Conservation (phyloP, 176 grass and related monocot species). For the Oryza officinalis region DNA sequence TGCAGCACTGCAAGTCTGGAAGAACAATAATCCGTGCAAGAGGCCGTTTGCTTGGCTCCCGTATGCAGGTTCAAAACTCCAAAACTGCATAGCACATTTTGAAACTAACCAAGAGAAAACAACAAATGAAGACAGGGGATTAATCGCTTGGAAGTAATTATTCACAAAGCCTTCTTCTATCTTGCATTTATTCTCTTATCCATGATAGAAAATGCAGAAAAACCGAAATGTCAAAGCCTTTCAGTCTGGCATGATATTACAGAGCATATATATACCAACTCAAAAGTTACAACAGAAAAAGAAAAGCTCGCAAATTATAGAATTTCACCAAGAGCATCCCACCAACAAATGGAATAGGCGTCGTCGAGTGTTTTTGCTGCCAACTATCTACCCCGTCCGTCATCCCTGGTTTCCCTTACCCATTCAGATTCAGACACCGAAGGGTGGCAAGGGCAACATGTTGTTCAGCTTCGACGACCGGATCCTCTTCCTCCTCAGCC, state of each 20-base stretch:
- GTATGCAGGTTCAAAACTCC: not conserved
- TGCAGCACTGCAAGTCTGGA: not conserved
- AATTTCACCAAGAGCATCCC: constrained; percentile 44
- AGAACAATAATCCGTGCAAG: not conserved
- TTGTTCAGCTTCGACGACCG: constrained; percentile 40
- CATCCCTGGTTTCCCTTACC: not conserved
- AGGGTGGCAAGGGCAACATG: constrained; percentile 47
- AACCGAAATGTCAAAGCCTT: constrained; percentile 35
- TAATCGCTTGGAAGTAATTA: not conserved
- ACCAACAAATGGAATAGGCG: constrained; percentile 49
- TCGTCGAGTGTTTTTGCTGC: constrained; percentile 16
- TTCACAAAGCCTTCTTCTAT: constrained; percentile 27
- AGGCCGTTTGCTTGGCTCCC: not conserved
- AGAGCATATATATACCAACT: constrained; percentile 23
- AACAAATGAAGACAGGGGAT: not conserved
- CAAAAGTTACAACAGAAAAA: constrained; percentile 15
- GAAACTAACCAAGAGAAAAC: not conserved
- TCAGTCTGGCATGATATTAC: constrained; percentile 43
- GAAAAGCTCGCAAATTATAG: constrained; percentile 28
- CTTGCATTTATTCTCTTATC: constrained; percentile 23
- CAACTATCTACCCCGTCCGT: constrained; percentile 12
- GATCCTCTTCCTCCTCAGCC: constrained; percentile 79
- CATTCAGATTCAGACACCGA: constrained; percentile 69
- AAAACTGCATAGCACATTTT: not conserved
- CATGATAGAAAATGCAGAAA: not conserved